Evolutionary conservation across 345 rosid genomes (phyloP).

Genomic region (Acer campestre): DNA sequence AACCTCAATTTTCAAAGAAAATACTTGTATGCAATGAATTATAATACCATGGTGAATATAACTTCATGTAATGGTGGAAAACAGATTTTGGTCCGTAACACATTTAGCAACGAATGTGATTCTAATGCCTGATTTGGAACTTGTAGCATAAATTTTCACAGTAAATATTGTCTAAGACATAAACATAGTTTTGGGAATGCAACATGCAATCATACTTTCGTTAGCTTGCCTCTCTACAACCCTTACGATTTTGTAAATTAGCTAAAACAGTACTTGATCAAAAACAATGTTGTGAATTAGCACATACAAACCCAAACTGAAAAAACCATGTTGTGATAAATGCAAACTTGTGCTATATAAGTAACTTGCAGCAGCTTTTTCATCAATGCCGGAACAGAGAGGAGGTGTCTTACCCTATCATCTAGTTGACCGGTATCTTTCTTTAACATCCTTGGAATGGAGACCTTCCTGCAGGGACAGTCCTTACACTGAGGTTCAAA

Average conservation of each 20-base stretch:
- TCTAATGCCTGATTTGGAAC: background rate
- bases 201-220: too few relatives aligned
- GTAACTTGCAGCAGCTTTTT: background rate
- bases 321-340: background rate
- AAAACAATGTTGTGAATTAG: background rate
- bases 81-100: too few relatives aligned
- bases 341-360: too few relatives aligned
- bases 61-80: too few relatives aligned
- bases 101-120: too few relatives aligned
- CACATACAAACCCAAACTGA: background rate
- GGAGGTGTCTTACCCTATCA: conserved; percentile 10
- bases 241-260: too few relatives aligned
- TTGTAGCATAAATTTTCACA: background rate
- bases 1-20: too few relatives aligned
- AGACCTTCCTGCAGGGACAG: conserved; percentile 21
- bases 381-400: background rate
- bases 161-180: background rate
- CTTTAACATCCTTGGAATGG: conserved; percentile 9
- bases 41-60: too few relatives aligned
- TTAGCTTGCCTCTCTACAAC: too few relatives aligned
- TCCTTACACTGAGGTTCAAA: background rate
- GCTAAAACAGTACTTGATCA: too few relatives aligned
- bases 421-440: background rate
- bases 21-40: background rate
- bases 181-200: background rate